These are phyloP conservation scores for Castanea sativa DNA, from an alignment of 306 rosid species.

Conservation along the genomic window DNA sequence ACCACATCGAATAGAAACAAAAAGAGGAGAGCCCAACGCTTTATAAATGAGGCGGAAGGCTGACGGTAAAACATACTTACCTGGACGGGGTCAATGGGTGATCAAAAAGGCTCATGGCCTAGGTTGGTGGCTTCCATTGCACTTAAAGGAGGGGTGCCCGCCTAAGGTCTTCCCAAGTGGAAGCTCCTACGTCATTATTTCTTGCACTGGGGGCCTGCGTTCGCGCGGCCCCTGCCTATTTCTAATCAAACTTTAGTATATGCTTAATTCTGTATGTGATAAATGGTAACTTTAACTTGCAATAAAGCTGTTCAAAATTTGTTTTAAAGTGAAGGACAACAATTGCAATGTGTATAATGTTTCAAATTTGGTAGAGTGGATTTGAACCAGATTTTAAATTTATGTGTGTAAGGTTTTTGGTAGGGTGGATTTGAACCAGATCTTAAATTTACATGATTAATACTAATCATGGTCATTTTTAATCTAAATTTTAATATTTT, in stretches of 20 bases:
- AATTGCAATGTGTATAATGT: no score
- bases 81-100: constrained; percentile 44
- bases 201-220: constrained; percentile 54
- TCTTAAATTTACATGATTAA: no score
- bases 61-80: background rate
- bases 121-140: constrained; percentile 51
- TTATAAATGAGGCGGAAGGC: background rate
- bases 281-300: accelerated
- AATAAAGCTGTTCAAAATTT: no score
- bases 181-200: constrained; percentile 62
- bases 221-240: constrained; percentile 42
- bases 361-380: no score
- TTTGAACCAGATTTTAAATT: no score
- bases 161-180: constrained; percentile 44
- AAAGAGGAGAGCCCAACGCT: background rate
- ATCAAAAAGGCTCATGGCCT: constrained; percentile 35
- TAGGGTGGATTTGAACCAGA: no score
- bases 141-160: constrained; percentile 30
- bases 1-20: background rate
- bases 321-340: no score
- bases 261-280: accelerated
- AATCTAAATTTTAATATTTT: no score
- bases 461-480: no score
- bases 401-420: no score
- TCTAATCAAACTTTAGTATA: accelerated